Base-by-base conservation (phyloP, 2,329 filamentous ascomycete genomes). In the Aspergillus fumigatiaffinis region DNA sequence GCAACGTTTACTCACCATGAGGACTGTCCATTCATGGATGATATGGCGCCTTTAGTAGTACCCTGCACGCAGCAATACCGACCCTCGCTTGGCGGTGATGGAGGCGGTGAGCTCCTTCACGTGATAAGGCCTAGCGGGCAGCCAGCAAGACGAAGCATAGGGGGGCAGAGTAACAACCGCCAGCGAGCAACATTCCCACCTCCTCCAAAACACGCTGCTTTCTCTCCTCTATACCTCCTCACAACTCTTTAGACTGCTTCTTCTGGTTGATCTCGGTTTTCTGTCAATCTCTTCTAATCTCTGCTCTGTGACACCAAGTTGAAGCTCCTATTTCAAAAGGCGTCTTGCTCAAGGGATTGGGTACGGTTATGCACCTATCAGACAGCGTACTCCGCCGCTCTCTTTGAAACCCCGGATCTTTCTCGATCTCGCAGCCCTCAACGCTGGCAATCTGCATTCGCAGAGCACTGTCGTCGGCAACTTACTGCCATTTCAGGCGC, bases 311-410 rank as follows among this genome's bases (percentile, higher is more conserved):
- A 26, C 25, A 20, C 48, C 35, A 50, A 41, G 55, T 50, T 53
- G 42, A 20, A 23, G 28, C 52, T 46, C 48, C 50, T 32, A 7
- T 53, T 52, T 42, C 47, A 32, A 54, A 49, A 42, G 44, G 49
- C 35, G 53, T 52, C 50, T 41, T 56, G 42, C 29, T 57, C 60
- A 59, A 62, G 57, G 59, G 58, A 66, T 55, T 59, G 64, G 68
- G 67, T 63, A 70, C 69, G 67, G 56, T 67, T 62, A 61, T 67
- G 60, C 60, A 52, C 50, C 57, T 69, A 63, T 65, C 64, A 62
- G 63, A 64, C 65, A 68, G 65, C 63, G 59, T 68, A 66, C 68
- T 72, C 64, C 69, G 68, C 70, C 69, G 68, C 66, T 70, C 68
- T 66, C 65, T 63, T 65, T 67, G 64, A 67, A 63, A 29, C 28